Conservation (phyloP, 345 rosid species). For the Eucalyptus dawsonii region DNA sequence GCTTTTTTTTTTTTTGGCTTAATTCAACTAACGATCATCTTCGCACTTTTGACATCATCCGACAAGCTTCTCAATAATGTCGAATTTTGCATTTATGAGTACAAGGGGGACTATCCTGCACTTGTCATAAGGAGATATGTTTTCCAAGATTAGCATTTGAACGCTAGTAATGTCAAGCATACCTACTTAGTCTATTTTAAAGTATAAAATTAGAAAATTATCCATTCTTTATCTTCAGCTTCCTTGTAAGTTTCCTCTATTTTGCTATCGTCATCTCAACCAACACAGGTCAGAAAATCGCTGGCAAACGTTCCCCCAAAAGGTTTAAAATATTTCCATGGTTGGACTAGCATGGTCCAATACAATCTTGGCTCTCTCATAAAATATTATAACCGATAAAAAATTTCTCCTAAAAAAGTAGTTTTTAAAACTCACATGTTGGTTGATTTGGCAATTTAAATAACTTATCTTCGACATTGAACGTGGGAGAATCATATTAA, state of each 20-base stretch:
- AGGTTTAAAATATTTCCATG: not conserved
- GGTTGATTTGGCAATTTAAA: not conserved
- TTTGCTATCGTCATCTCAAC: not conserved
- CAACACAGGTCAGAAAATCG: not conserved
- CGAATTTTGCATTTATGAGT: not conserved
- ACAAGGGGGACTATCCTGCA: not conserved
- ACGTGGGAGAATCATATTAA: not conserved
- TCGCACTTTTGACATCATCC: accelerated
- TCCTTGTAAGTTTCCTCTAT: not conserved
- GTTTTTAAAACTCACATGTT: not conserved
- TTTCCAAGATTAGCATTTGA: too few relatives aligned
- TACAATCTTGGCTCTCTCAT: not conserved
- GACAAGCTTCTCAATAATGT: accelerated
- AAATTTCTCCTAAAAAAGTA: not conserved
- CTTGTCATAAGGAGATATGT: too few relatives aligned
- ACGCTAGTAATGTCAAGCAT: not conserved
- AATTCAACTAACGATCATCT: accelerated
- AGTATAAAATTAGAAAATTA: not conserved
- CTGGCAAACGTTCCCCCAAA: not conserved
- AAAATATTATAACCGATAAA: not conserved
- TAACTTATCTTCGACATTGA: not conserved
- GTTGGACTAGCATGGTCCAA: not conserved
- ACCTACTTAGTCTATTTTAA: not conserved
- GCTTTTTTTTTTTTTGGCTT: accelerated
- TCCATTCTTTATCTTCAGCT: not conserved